Base-by-base conservation (phyloP, 495 filamentous ascomycete species). In the Penicillium paradoxum region DNA sequence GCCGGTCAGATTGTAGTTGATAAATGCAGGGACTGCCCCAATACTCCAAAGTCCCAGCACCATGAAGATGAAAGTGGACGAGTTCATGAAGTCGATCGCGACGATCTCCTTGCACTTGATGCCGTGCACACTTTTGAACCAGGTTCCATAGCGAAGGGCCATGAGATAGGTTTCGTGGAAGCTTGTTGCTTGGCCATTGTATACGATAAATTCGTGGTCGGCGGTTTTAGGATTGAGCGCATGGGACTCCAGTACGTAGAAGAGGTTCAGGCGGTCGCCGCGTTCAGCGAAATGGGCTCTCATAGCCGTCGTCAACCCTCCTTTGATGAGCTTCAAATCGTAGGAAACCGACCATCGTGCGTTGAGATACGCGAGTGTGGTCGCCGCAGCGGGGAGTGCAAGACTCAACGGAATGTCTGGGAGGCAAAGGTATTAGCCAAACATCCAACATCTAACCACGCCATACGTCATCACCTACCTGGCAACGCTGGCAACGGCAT, bases 1-100 rank as follows among this genome's bases (percentile, higher is more conserved):
- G 11, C 85, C 87, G 2, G 77, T 75, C 39, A 97, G 67, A 59
- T 97, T 97, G 69, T 93, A 95, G 66, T 98, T 98, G 72, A 98
- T 87, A 54, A 95, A 88, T 0, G 92, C 93, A n/a, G 92, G 91
- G 22, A 80, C 81, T 0, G 89, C 91, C 0, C 93, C 93, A 36
- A 97, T 83, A 15, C 85, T 83, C 91, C 92, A 97, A 27, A 97
- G 68, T 0, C 86, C 93, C 19, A 95, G 75, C 73, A 83, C 80
- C n/a, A 96, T 52, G 72, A 95, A 95, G 10, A 96, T 57, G 60
- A 91, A 93, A 5, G 80, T 79, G 13, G 89, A 84, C 21, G 83
- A 88, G 62, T 98, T 98, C 72, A 87, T 87, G 57, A 91, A 88
- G 68, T 96, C 83, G 61, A 98, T 76, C 0, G 91, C 92, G 3